A percentile compares a stretch with the other conserved stretches of the same genome.
Evolutionary conservation across 345 rosid genomes (phyloP).

Genomic region (Geranium brycei): DNA sequence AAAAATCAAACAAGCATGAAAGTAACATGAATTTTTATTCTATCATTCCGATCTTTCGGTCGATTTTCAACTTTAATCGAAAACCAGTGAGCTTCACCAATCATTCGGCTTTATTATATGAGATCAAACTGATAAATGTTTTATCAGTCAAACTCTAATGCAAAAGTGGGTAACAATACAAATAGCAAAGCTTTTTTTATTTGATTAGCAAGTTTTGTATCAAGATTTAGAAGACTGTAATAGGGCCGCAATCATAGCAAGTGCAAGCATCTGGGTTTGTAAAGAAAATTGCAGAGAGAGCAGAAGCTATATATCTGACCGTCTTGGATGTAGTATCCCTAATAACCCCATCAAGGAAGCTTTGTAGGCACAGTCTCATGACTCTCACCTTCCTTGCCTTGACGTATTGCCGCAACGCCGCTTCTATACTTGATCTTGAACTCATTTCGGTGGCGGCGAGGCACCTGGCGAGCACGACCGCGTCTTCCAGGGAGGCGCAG

Average conservation of each 20-base stretch:
- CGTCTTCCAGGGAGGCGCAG: slow-evolving; percentile 22
- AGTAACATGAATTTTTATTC: too few species aligned
- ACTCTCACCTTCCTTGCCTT: slow-evolving; percentile 10
- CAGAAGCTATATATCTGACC: slow-evolving; percentile 9
- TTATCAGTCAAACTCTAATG: too few species aligned
- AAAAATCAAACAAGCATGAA: too few species aligned
- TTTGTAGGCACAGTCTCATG: slow-evolving; percentile 26
- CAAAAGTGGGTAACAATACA: too few species aligned
- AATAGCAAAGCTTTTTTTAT: too few species aligned
- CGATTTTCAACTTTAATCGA: too few species aligned
- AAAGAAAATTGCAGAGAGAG: slow-evolving; percentile 18
- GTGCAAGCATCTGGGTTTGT: slow-evolving; percentile 20
- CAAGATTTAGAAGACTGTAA: too few species aligned
- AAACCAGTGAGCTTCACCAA: too few species aligned
- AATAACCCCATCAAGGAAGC: slow-evolving; percentile 25
- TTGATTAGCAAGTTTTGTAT: too few species aligned
- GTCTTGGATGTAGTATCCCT: slow-evolving; percentile 13
- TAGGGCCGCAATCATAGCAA: slow-evolving; percentile 26
- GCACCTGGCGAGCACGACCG: slow-evolving; percentile 12
- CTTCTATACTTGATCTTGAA: neutral
- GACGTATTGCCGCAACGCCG: slow-evolving; percentile 9
- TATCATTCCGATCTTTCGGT: too few species aligned
- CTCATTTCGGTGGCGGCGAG: slow-evolving; percentile 9
- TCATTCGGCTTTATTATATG: too few species aligned
- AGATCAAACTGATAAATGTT: too few species aligned